Percentiles rank a stretch among this genome's conserved stretches.
phyloP scores from a whole-genome alignment of 148 eudicot genomes.

The Rheum nobile region DNA sequence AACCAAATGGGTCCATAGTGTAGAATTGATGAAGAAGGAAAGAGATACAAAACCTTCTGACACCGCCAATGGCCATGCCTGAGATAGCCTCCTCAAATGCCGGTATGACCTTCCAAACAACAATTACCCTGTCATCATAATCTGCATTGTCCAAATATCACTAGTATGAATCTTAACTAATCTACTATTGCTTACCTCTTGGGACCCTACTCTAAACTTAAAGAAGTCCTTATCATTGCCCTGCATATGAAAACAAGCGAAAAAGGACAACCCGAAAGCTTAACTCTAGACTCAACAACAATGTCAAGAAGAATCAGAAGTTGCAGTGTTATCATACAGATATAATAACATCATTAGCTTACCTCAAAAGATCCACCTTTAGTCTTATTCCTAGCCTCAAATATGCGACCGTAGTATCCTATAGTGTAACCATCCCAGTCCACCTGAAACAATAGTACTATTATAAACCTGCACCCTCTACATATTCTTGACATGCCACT shows the following conservation, averaged over 20 bases:
- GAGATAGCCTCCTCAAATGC: constrained; percentile 94
- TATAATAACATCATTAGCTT: background rate
- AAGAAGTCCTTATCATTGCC: constrained; percentile 85
- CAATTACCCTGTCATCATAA: background rate
- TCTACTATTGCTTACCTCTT: constrained; percentile 37
- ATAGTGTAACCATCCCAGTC: constrained; percentile 99
- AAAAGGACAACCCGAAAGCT: background rate
- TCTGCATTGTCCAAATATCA: background rate
- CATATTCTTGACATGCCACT: too few relatives aligned
- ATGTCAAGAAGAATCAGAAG: background rate
- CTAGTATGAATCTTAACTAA: background rate
- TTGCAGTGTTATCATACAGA: constrained; percentile 5
- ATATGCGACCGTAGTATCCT: constrained; percentile 97
- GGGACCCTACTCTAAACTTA: constrained; percentile 77
- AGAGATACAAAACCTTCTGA: constrained; percentile 51
- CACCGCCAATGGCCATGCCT: constrained; percentile 80
- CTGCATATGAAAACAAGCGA: constrained; percentile 27
- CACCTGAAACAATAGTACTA: constrained; percentile 56
- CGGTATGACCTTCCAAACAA: constrained; percentile 63
- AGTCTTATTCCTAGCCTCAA: constrained; percentile 97
- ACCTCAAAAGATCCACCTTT: constrained; percentile 99
- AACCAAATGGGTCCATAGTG: too few relatives aligned
- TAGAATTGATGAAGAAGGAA: background rate
- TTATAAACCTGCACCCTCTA: too few relatives aligned
- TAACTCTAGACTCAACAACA: background rate